Base-by-base conservation (phyloP, 257 asterid genomes). In the Voacanga thouarsii region DNA sequence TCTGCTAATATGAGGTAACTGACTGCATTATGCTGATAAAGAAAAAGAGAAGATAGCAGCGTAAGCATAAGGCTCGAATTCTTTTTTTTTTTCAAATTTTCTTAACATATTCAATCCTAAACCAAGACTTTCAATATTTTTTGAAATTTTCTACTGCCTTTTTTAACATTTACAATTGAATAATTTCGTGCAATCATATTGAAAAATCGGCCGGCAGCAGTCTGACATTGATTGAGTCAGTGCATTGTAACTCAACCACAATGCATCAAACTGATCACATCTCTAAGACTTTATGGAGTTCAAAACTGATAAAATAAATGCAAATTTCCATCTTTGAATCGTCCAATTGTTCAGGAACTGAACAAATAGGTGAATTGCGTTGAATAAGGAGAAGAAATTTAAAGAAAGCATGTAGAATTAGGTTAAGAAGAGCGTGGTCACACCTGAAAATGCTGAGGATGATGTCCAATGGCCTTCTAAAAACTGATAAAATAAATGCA, bases 1-100 rank as follows among this genome's bases (percentile, higher is more conserved):
- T 92, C 95, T n/a, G 83, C 89, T 45, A 95, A 69, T 69, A 88
- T 81, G 78, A 89, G 72, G 77, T 69, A 82, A 75, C 89, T 80
- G 75, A 78, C 79, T 16, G 74, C 87, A 59, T 75, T 88, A 51
- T 82, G 82, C 97, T 93, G 87, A 85, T 76, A 74, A 67, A 24
- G 59, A 76, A 55, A 78, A 61, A 7, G 16, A 47, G 24, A 57
- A 71, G 51, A 30, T 51, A 61, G 44, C 37, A 28, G 8, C 37
- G 7, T 39, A 28, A 39, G 49, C 51, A 67, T 67, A 7, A 21
- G 5, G 51, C 19, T n/a, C 6, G 60, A 12, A 67, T 53, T 33
- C n/a, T n/a, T n/a, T n/a, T n/a, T n/a, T n/a, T n/a, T n/a, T 50
- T 49, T 37, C 14, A 15, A 41, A 24, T 67, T 24, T 51, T 37